Evolutionary conservation across 2,329 filamentous ascomycete genomes (phyloP), one percentile per base, ranked within the genome.

Genomic region (Geosmithia flava): DNA sequence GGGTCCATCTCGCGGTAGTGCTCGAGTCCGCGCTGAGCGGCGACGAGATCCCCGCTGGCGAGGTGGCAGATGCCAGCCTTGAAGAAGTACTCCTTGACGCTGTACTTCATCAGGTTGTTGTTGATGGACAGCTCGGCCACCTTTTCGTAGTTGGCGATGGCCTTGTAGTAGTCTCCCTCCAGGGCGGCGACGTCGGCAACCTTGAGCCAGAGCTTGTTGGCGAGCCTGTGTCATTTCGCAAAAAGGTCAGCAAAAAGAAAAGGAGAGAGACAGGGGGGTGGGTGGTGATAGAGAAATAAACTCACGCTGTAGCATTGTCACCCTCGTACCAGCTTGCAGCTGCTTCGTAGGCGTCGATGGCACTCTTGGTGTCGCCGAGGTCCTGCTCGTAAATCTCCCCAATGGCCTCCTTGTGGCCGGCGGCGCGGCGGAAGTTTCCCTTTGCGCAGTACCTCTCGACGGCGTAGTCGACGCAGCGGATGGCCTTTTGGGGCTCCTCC

Each of bases 1-100:
- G 83, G 81, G 61, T 95, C 87, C 59, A 85, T 74, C 48, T 94
- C 87, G 52, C 78, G 71, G 69, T 95, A 97, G 55, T 79, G 80
- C 58, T 94, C 84, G 20, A 97, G 70, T 29, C 89, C 90, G 46
- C 87, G 79, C 60, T 83, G 83, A 17, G 83, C 77, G 45, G 83
- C 85, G 48, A 96, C 85, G 58, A 85, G 70, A 63, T 97, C 91
- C 51, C 73, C 72, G 17, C 71, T 73, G 40, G 79, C 80, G 39
- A 97, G 75, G 63, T 95, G 85, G 70, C 90, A 96, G 61, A 97
- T 86, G 30, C 89, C 90, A 1, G 88, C 87, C 70, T 96, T 95
- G 59, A 97, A 76, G 59, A 96, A 83, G 69, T 96, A 96, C 55
- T 96, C 89, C 68, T 96, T 97, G 53, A 97, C 88, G 45, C 81